Evolutionary conservation across 768 basidiomycete genomes (phyloP).

Genomic region (Xanthoconium purpureum): DNA sequence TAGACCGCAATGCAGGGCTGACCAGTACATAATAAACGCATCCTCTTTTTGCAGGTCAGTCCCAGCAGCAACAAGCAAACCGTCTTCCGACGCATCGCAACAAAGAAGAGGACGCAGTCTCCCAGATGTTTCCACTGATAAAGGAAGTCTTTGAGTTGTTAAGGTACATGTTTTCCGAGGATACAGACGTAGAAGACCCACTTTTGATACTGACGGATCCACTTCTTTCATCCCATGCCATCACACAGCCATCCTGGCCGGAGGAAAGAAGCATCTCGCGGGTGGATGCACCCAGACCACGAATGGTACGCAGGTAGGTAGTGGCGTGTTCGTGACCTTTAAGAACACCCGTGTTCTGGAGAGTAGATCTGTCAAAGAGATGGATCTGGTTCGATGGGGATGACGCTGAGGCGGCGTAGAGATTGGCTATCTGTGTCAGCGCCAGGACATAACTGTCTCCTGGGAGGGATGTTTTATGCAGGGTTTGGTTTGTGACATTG

Average conservation of each 20-base stretch:
- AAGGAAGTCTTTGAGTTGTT: constrained; percentile 37
- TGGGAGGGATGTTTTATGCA: constrained; percentile 35
- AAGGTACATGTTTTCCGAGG: constrained; percentile 16
- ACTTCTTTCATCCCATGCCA: constrained; percentile 72
- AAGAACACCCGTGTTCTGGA: constrained; percentile 46
- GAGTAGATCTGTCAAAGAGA: constrained; percentile 58
- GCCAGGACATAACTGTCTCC: constrained; percentile 59
- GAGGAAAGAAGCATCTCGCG: constrained; percentile 55
- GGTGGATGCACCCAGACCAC: constrained; percentile 39
- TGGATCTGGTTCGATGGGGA: constrained; percentile 63
- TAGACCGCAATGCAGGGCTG: constrained; percentile 7
- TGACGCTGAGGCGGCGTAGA: constrained; percentile 62
- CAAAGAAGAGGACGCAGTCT: constrained; percentile 50
- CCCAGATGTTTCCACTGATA: constrained; percentile 48
- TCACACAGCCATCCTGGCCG: constrained; percentile 69
- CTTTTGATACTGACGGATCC: constrained; percentile 52
- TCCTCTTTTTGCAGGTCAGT: constrained; percentile 81
- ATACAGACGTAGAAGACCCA: constrained; percentile 35
- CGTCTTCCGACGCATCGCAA: constrained; percentile 69
- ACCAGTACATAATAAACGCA: constrained; percentile 85
- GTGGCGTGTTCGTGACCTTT: constrained; percentile 57
- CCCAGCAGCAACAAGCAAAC: constrained; percentile 74
- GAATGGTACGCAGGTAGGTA: constrained; percentile 49
- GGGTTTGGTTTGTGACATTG: constrained; percentile 16
- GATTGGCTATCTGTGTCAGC: constrained; percentile 45